Evolutionary conservation across 1,284 basidiomycete species (phyloP), one percentile per base, ranked within the genome.

Genomic region (Ustilago curta): DNA sequence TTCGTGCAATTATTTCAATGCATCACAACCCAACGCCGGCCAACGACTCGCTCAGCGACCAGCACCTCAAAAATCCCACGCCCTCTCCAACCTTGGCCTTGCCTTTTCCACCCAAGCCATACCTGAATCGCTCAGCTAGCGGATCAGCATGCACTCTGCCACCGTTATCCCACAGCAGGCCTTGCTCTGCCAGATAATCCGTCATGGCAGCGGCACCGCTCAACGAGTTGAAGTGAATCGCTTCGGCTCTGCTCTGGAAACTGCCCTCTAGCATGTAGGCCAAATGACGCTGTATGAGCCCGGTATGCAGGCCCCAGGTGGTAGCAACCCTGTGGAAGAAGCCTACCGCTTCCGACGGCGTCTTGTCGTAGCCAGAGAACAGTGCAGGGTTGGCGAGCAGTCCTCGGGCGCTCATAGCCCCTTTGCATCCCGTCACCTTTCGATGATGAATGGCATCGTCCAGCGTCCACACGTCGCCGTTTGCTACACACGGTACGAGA

Each of bases 341-440:
- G 76, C 85, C 57, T 5, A 89, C 84, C 0, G 87, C 88, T 48
- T 87, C 85, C 0, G 80, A 49, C 0, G 89, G 89, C 0, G 89
- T 90, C 16, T 78, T 65, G 4, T 85, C 76, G 70, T 88, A 87
- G 1, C 88, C 89, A 0, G 88, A 85, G 63, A 90, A 90, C 1
- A 90, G 83, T 0, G 88, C 88, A 51, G 86, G 89, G 85, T 90
- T 90, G 4, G 88, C 89, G n/a, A 90, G 80, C 54, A 90, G 70
- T 0, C 89, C 89, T 5, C 89, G 76, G 0, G 89, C 89, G 52
- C 87, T 88, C 89, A 90, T 90, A 2, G 88, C 88, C 2, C 88
- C 89, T 19, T 86, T 78, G 0, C 88, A 88, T 0, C 88, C 87
- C 0, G 88, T 88, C 52, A 82, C 79, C 6, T 80, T 68, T n/a